Percentiles rank a stretch among this genome's conserved stretches.
These are phyloP conservation scores for Graphilbum fragrans DNA, from an alignment of 2,329 filamentous ascomycete species.

Conservation along the genomic window DNA sequence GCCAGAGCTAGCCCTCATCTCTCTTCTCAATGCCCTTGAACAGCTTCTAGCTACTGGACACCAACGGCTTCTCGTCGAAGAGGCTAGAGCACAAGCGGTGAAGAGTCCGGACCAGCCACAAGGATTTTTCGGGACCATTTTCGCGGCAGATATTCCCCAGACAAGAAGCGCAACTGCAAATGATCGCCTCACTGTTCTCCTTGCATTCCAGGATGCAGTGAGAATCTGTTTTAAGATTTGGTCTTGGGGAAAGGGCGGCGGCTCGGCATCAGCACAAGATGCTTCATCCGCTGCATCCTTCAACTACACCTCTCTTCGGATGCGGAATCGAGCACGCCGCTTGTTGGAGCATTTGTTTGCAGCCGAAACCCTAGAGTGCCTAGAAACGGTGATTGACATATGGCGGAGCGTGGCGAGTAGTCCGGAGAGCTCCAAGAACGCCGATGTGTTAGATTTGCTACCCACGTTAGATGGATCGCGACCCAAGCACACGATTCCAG, in stretches of 20 bases:
- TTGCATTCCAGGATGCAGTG: conserved; percentile 96
- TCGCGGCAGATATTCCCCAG: conserved; percentile 64
- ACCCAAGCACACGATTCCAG: conserved; percentile 83
- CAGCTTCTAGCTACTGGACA: conserved; percentile 81
- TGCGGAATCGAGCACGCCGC: conserved; percentile 79
- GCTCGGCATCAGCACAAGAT: conserved; percentile 35
- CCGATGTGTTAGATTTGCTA: conserved; percentile 70
- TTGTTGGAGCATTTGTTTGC: conserved; percentile 87
- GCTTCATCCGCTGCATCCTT: conserved; percentile 66
- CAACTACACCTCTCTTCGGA: conserved; percentile 76
- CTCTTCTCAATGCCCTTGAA: conserved; percentile 86
- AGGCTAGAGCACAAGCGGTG: conserved; percentile 51
- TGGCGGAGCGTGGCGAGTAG: conserved; percentile 43
- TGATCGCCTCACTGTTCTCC: conserved; percentile 78
- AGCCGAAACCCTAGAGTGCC: conserved; percentile 82
- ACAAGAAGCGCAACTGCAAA: conserved; percentile 81
- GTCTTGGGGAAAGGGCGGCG: conserved; percentile 38
- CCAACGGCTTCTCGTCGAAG: conserved; percentile 66
- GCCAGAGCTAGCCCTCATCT: conserved; percentile 64
- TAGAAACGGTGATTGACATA: conserved; percentile 80
- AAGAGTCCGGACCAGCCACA: conserved; percentile 77
- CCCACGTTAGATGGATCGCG: conserved; percentile 85
- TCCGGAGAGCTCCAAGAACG: conserved; percentile 22
- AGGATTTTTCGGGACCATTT: conserved; percentile 88
- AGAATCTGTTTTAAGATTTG: conserved; percentile 88